phyloP scores from a whole-genome alignment of 257 asterid genomes.

The Jacaranda copaia region DNA sequence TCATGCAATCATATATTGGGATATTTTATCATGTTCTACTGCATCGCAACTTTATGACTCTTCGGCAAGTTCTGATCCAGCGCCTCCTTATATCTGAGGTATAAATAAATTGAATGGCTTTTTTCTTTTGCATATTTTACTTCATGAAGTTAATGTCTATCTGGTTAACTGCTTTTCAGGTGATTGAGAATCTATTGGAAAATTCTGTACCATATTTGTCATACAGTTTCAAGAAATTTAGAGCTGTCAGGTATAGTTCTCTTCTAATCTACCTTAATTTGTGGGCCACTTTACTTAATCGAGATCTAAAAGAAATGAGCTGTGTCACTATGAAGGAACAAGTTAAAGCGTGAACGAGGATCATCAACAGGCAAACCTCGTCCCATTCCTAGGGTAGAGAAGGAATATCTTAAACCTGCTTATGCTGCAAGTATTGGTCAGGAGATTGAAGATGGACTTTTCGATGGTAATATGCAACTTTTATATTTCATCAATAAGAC shows the following conservation, averaged over 20 bases:
- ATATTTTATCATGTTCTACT: constrained; percentile 90
- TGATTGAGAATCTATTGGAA: constrained; percentile 84
- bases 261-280: constrained; percentile 6
- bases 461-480: constrained; percentile 71
- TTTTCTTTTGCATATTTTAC: constrained; percentile 14
- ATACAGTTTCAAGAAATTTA: constrained; percentile 80
- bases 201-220: constrained; percentile 84
- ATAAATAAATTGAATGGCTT: constrained; percentile 11
- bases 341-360: constrained; percentile 60
- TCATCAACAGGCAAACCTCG: constrained; percentile 53
- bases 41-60: constrained; percentile 90
- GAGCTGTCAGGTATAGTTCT: constrained; percentile 68
- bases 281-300: not conserved
- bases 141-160: constrained; percentile 8
- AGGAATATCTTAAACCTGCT: constrained; percentile 85
- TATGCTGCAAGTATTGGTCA: constrained; percentile 87
- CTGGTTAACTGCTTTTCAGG: constrained; percentile 51
- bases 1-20: constrained; percentile 97
- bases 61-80: constrained; percentile 84
- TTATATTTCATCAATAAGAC: not conserved
- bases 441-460: constrained; percentile 95
- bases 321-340: constrained; percentile 59
- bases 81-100: constrained; percentile 93
- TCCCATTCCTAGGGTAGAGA: constrained; percentile 77
- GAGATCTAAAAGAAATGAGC: constrained; percentile 31